Conservation (phyloP, 192 early-diverging fungal species). For the Pilobolus umbonatus region DNA sequence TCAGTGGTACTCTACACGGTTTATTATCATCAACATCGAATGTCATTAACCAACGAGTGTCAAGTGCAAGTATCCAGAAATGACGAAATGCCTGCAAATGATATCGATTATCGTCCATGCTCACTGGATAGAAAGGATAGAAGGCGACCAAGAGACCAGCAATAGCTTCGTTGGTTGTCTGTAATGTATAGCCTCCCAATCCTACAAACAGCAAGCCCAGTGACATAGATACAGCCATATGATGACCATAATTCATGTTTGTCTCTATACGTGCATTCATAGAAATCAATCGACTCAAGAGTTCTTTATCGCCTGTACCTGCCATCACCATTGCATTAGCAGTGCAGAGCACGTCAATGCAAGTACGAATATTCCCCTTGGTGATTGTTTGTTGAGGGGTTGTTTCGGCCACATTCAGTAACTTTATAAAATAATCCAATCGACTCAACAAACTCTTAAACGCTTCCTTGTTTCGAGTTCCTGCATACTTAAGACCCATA, state of each 20-base stretch:
- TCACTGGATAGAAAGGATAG: constrained; percentile 60
- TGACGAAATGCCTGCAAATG: constrained; percentile 78
- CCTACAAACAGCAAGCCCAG: constrained; percentile 75
- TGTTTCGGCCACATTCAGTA: constrained; percentile 33
- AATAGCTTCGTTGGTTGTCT: constrained; percentile 56
- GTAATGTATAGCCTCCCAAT: constrained; percentile 63
- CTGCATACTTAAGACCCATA: constrained; percentile 68
- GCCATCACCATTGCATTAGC: constrained; percentile 71
- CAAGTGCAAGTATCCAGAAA: constrained; percentile 75
- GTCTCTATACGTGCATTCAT: constrained; percentile 42
- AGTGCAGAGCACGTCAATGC: constrained; percentile 63
- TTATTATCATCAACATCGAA: constrained; percentile 55
- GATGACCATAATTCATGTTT: constrained; percentile 62
- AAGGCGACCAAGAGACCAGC: constrained; percentile 65
- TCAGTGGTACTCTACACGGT: constrained; percentile 53
- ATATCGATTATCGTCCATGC: constrained; percentile 50
- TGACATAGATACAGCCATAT: constrained; percentile 71
- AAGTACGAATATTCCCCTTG: constrained; percentile 52
- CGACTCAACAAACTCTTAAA: constrained; percentile 45
- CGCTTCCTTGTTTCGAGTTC: constrained; percentile 44
- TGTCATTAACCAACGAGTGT: constrained; percentile 61
- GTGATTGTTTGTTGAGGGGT: constrained; percentile 61
- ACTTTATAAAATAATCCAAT: constrained; percentile 47
- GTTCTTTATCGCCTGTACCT: constrained; percentile 69
- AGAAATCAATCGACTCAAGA: constrained; percentile 52